These are phyloP conservation scores for Nematocida sp. DNA, from an alignment of 371 early-diverging fungal genomes.

Conservation along the genomic window DNA sequence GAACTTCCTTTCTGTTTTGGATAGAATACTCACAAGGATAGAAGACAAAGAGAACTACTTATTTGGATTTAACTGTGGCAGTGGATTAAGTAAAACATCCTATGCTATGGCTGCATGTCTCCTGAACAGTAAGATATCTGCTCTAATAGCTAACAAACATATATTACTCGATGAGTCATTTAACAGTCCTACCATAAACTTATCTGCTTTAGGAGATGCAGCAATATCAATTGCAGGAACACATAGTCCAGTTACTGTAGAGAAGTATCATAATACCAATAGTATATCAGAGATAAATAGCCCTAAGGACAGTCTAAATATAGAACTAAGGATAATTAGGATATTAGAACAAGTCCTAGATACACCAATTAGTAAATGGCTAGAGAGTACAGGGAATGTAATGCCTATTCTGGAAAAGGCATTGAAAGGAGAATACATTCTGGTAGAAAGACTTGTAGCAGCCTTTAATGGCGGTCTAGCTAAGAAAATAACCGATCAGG, in stretches of 20 bases:
- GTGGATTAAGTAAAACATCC: constrained; percentile 8
- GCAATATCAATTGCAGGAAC: no score
- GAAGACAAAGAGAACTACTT: not conserved
- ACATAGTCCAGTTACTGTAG: no score
- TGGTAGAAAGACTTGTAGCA: constrained; percentile 5
- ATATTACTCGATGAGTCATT: no score
- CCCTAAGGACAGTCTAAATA: no score
- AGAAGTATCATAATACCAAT: no score
- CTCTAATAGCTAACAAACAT: no score
- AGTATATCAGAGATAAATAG: no score
- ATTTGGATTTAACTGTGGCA: constrained; percentile 42
- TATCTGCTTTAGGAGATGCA: no score
- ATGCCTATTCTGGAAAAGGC: constrained; percentile 41
- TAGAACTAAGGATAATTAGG: not conserved
- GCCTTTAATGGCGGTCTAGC: constrained; percentile 4
- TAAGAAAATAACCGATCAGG: not conserved
- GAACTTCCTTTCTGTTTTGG: constrained; percentile 33
- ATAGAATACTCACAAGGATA: constrained; percentile 2
- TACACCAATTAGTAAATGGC: constrained; percentile 8
- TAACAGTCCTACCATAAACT: no score
- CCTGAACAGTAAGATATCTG: no score
- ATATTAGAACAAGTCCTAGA: constrained; percentile 9
- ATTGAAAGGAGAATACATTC: constrained; percentile 23
- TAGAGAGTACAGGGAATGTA: constrained; percentile 29
- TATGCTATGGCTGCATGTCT: constrained; percentile 46